phyloP scores from a whole-genome alignment of 2,329 filamentous ascomycete genomes.

The Xylariaceae sp. region DNA sequence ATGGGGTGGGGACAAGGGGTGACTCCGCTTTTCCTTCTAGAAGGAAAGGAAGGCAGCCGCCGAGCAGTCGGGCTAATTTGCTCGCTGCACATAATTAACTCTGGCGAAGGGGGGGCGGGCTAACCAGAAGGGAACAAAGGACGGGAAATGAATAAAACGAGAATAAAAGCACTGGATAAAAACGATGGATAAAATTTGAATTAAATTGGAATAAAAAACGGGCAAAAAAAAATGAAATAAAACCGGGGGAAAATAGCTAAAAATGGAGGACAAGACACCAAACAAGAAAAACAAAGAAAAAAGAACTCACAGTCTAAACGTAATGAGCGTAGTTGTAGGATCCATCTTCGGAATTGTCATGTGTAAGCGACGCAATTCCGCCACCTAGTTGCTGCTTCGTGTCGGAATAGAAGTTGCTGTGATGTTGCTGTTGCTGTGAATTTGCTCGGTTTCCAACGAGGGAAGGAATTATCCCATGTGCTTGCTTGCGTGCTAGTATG shows the following conservation, averaged over 20 bases:
- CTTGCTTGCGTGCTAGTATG: not conserved
- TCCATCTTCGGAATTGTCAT: conserved; percentile 40
- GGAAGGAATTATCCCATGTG: too few relatives aligned
- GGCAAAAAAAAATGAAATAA: conserved; percentile 18
- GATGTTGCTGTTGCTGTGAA: too few relatives aligned
- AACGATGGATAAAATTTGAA: not conserved
- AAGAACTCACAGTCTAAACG: conserved; percentile 60
- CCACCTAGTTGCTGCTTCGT: conserved; percentile 13
- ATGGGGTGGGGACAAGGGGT: conserved; percentile 16
- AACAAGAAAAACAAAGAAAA: not conserved
- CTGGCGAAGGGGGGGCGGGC: not conserved
- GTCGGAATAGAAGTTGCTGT: not conserved
- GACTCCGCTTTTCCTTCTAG: conserved; percentile 18
- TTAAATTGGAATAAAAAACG: not conserved
- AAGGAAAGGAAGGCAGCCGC: conserved; percentile 11
- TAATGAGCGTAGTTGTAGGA: conserved; percentile 60
- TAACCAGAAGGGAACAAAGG: not conserved
- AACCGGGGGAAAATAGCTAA: not conserved
- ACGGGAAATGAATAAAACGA: not conserved
- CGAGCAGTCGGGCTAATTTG: conserved; percentile 14
- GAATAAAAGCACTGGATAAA: not conserved
- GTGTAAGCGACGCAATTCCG: conserved; percentile 2
- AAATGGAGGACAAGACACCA: conserved; percentile 14
- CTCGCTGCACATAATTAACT: not conserved
- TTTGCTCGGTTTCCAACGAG: too few relatives aligned